Evolutionary conservation across 1,139 yeast species (phyloP).

Genomic region (Maudiozyma humilis): DNA sequence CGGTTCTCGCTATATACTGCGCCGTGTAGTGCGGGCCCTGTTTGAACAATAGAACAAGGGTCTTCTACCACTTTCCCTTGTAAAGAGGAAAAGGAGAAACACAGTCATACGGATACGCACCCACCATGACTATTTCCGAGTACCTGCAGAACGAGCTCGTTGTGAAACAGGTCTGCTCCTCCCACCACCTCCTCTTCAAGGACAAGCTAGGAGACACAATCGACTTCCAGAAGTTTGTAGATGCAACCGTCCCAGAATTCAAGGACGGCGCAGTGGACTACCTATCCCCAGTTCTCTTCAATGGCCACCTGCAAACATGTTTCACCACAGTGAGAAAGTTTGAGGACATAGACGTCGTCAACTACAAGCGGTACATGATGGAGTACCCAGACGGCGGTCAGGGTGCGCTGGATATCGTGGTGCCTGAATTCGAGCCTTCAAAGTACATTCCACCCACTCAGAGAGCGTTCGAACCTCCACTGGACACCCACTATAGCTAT

Average conservation of each 20-base stretch:
- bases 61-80: too few species aligned
- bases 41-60: too few species aligned
- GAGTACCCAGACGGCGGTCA: conserved; percentile 45
- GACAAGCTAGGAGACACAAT: conserved; percentile 4
- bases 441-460: conserved; percentile 25
- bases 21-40: too few species aligned
- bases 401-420: conserved; percentile 53
- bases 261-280: conserved; percentile 36
- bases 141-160: conserved; percentile 5
- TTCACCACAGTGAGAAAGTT: conserved; percentile 39
- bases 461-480: conserved; percentile 14
- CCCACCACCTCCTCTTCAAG: conserved; percentile 9
- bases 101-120: too few species aligned
- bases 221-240: conserved; percentile 25
- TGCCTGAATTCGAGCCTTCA: conserved; percentile 36
- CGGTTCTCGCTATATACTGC: too few species aligned
- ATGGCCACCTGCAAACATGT: conserved; percentile 63
- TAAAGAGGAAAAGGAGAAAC: too few species aligned
- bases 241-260: conserved; percentile 37
- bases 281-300: conserved; percentile 52
- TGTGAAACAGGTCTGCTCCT: conserved; percentile 11
- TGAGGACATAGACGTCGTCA: conserved; percentile 36
- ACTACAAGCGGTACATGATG: conserved; percentile 48
- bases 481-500: conserved; percentile 16
- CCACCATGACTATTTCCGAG: conserved; percentile 4